Percentiles rank a stretch among this genome's conserved stretches.
These are phyloP conservation scores for Dioscorea zingiberensis DNA, from an alignment of 106 monocot species.

Conservation along the genomic window DNA sequence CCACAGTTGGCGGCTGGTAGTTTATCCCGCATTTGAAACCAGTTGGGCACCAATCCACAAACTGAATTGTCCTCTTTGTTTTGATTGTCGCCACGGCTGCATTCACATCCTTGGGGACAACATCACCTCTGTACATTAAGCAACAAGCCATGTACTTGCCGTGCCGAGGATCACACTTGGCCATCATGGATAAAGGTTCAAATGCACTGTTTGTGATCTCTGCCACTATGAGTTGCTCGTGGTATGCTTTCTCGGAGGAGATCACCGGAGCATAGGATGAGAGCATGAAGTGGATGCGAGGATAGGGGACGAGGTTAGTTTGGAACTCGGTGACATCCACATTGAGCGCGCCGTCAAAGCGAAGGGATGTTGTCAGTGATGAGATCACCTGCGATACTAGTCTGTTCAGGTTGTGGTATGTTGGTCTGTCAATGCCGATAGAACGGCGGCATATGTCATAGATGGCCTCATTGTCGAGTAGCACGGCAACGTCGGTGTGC, in stretches of 20 bases:
- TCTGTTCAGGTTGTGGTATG: conserved; percentile 17
- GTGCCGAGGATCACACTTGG: conserved; percentile 18
- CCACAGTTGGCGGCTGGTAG: conserved; percentile 18
- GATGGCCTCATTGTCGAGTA: conserved; percentile 33
- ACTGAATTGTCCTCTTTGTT: conserved; percentile 23
- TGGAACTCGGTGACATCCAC: conserved; percentile 19
- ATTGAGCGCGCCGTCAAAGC: conserved; percentile 15
- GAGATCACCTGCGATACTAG: conserved; percentile 16
- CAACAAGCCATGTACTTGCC: conserved; percentile 19
- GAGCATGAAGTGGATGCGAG: conserved; percentile 22
- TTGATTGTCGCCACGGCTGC: conserved; percentile 23
- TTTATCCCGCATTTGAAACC: conserved; percentile 22
- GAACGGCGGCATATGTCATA: conserved; percentile 20
- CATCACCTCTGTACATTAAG: conserved; percentile 21
- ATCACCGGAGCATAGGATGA: conserved; percentile 17
- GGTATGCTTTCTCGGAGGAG: conserved; percentile 19
- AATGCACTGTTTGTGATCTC: conserved; percentile 22
- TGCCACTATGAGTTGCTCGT: conserved; percentile 16
- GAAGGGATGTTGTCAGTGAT: conserved; percentile 12
- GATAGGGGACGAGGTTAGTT: conserved; percentile 18
- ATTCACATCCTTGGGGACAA: conserved; percentile 21
- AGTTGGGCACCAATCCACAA: conserved; percentile 22
- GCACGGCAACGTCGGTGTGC: conserved; percentile 17
- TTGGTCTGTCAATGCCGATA: conserved; percentile 14
- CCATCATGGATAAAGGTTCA: conserved; percentile 17